Conservation (phyloP, 768 basidiomycete genomes). For the Dentipellis fragilis region DNA sequence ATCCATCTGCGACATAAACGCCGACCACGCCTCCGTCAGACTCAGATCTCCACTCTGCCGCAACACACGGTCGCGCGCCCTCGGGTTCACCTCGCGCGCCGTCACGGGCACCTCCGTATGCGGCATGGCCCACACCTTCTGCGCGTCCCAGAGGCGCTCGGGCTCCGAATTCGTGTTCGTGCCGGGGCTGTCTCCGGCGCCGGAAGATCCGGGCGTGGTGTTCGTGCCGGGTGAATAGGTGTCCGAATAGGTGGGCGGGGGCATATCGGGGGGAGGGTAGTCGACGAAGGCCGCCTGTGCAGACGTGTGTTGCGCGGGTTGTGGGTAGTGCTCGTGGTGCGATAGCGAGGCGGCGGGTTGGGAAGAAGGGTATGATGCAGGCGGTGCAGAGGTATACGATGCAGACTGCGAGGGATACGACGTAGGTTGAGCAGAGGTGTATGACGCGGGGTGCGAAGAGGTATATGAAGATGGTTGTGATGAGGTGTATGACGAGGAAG, state of each 20-base stretch:
- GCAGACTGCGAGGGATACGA: too few species aligned
- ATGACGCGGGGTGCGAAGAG: neutral
- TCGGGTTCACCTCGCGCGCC: neutral
- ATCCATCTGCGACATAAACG: constrained; percentile 8
- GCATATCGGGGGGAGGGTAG: neutral
- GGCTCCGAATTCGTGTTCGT: neutral
- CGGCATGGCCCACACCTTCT: constrained; percentile 1
- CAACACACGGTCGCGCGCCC: constrained; percentile 5
- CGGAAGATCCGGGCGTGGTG: neutral
- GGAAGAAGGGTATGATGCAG: too few species aligned
- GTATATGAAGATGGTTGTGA: too few species aligned
- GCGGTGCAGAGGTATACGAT: too few species aligned
- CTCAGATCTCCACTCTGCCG: constrained; percentile 10
- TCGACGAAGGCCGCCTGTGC: neutral
- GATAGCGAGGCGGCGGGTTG: neutral
- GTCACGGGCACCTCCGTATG: constrained; percentile 1
- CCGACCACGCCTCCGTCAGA: constrained; percentile 9
- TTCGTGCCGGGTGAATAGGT: neutral
- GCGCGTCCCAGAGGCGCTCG: neutral
- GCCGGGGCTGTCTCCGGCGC: neutral
- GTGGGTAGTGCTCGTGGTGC: neutral
- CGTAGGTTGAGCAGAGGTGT: neutral
- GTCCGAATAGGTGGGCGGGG: neutral
- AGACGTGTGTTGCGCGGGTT: neutral
- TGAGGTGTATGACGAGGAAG: neutral